Evolutionary conservation across 169 alveolate species (phyloP), one percentile per base, ranked within the genome.

Genomic region (Prorocentrum cordatum): DNA sequence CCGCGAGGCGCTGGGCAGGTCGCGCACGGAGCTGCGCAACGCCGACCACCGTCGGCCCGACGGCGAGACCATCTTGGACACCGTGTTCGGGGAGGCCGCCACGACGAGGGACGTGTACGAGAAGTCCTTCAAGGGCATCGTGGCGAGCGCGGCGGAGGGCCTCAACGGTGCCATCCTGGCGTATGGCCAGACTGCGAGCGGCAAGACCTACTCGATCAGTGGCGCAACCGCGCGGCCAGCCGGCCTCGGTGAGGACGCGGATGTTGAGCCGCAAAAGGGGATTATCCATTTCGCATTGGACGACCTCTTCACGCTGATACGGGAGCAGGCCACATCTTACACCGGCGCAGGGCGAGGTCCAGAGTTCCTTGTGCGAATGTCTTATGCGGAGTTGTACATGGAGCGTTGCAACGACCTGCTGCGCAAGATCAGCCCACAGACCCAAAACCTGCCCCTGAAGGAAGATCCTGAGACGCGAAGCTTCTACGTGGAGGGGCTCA

Each of bases 301-400:
- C 26, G 86, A 75, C 42, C 24, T 75, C 36, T 75, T 75, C 38
- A 36, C 35, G 20, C 71, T 24, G 27, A 32, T 75, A 1, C 59
- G 27, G 31, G 18, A 12, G 39, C 47, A 54, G 86, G 83, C 45
- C 36, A 6, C 26, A 1, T 14, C n/a, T 26, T 1, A 12, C 45
- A 3, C 24, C n/a, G 70, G 70, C 16, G 18, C 10, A 4, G 26
- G 32, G 39, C 35, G 54, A 42, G 54, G 9, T 58, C 32, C 29
- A n/a, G 27, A 58, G 18, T 16, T 58, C 67, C 67, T 58, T 58
- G 18, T 58, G 27, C 27, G 67, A n/a, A 77, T 54, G 86, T 75
- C 86, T 6, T 75, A 75, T n/a, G 47, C 71, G n/a, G 86, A 75
- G 32, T 71, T 75, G 26, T 75, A 75, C 86, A 75, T 75, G 86